Percentiles rank a stretch among this genome's conserved stretches.
Conservation (phyloP, 768 basidiomycete genomes). For the Agaricus blazei region DNA sequence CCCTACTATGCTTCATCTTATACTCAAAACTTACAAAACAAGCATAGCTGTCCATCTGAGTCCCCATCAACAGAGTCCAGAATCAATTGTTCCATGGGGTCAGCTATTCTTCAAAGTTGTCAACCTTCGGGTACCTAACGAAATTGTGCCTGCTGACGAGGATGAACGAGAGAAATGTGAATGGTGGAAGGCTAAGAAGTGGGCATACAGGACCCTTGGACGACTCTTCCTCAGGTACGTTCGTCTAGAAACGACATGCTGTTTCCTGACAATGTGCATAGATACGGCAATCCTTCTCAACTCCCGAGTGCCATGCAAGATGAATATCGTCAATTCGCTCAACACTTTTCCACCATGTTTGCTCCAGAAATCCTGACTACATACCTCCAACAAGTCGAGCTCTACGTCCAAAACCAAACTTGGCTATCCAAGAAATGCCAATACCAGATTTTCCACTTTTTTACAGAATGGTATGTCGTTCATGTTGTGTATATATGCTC, state of each 20-base stretch:
- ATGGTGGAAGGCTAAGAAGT: conserved; percentile 94
- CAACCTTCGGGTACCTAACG: conserved; percentile 62
- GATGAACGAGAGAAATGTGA: conserved; percentile 74
- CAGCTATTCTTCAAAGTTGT: conserved; percentile 75
- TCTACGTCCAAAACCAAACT: conserved; percentile 65
- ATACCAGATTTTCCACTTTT: conserved; percentile 79
- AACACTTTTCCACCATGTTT: conserved; percentile 71
- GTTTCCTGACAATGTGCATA: conserved; percentile 18
- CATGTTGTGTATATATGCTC: neutral
- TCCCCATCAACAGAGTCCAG: conserved; percentile 65
- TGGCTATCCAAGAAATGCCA: conserved; percentile 84
- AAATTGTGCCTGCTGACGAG: conserved; percentile 62
- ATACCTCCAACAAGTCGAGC: conserved; percentile 67
- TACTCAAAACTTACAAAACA: conserved; percentile 83
- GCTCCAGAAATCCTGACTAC: conserved; percentile 85
- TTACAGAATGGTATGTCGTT: conserved; percentile 73
- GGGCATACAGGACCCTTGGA: conserved; percentile 82
- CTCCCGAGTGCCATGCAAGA: conserved; percentile 67
- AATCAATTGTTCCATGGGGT: conserved; percentile 85
- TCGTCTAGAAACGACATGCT: neutral
- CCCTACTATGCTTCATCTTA: conserved; percentile 79
- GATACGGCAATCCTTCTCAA: conserved; percentile 86
- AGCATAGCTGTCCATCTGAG: conserved; percentile 74
- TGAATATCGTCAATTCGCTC: conserved; percentile 66
- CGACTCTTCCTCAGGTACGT: conserved; percentile 69